Conservation (phyloP, 768 basidiomycete species). For the Kwoniella dendrophila region DNA sequence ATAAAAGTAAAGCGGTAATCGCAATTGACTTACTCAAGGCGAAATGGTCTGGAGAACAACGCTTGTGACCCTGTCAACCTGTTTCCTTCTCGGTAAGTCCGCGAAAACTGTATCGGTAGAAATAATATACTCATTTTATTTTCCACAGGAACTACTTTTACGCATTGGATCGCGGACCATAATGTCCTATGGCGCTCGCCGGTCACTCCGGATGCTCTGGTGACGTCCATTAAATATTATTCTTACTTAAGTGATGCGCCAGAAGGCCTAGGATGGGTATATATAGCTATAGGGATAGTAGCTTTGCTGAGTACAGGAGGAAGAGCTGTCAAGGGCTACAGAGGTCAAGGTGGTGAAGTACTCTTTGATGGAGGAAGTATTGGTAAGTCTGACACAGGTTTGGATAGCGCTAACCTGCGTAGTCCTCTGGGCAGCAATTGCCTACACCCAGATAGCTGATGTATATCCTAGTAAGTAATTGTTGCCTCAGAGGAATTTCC, state of each 20-base stretch:
- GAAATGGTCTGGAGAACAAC: conserved; percentile 53
- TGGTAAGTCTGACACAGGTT: conserved; percentile 36
- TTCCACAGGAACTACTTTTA: conserved; percentile 50
- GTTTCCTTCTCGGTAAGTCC: conserved; percentile 52
- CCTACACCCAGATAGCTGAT: conserved; percentile 44
- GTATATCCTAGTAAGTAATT: conserved; percentile 41
- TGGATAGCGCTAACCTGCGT: background rate
- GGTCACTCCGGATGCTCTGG: conserved; percentile 48
- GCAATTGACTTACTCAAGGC: background rate
- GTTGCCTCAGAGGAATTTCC: background rate
- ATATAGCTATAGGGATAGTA: conserved; percentile 37
- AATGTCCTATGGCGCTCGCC: conserved; percentile 55
- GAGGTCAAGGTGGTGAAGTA: conserved; percentile 49
- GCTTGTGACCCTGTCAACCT: conserved; percentile 46
- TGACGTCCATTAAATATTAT: conserved; percentile 53
- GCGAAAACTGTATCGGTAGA: too few species aligned
- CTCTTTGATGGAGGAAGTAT: conserved; percentile 55
- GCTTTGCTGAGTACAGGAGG: conserved; percentile 43
- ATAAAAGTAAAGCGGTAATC: too few species aligned
- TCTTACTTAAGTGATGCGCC: conserved; percentile 44
- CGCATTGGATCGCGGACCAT: conserved; percentile 56
- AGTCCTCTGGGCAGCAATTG: conserved; percentile 44
- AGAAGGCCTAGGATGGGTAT: conserved; percentile 41
- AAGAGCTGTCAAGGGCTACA: conserved; percentile 43
- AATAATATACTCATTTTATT: too few species aligned